Conservation (phyloP, 495 filamentous ascomycete species). For the Parmelia sp. region DNA sequence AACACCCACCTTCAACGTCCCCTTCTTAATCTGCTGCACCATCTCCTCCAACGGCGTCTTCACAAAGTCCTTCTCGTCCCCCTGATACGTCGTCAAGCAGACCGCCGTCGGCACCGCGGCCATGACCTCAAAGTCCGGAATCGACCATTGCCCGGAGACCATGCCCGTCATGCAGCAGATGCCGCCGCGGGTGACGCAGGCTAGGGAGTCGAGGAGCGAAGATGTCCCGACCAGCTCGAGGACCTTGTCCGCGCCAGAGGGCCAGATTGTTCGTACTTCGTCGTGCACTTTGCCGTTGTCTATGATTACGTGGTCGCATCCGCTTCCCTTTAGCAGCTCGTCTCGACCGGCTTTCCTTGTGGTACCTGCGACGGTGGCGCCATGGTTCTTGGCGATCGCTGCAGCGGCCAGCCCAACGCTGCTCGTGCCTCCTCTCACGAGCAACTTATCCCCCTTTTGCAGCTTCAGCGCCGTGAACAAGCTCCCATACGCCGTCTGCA, state of each 20-base stretch:
- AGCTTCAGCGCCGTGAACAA: constrained; percentile 37
- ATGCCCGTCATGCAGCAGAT: constrained; percentile 48
- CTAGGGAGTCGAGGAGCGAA: constrained; percentile 39
- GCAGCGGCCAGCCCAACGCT: constrained; percentile 44
- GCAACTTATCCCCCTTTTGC: constrained; percentile 37
- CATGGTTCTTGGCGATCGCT: constrained; percentile 41
- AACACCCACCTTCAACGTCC: constrained; percentile 37
- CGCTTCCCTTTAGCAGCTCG: constrained; percentile 34
- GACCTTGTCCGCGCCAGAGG: constrained; percentile 42
- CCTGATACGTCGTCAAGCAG: constrained; percentile 41
- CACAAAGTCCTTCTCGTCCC: constrained; percentile 41
- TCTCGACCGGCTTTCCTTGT: constrained; percentile 36
- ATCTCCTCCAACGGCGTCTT: constrained; percentile 43
- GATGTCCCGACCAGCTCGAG: constrained; percentile 43
- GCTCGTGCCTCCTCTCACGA: constrained; percentile 48
- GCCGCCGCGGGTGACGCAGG: constrained; percentile 35
- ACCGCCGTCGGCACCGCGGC: constrained; percentile 39
- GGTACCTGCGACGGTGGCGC: constrained; percentile 33
- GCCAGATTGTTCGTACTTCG: constrained; percentile 31
- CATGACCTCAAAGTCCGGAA: constrained; percentile 44
- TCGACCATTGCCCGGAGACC: constrained; percentile 43
- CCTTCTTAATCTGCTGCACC: constrained; percentile 33
- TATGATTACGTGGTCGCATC: constrained; percentile 38
- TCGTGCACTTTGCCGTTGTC: constrained; percentile 37
- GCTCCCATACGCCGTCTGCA: constrained; percentile 49